These are phyloP conservation scores for Cryptomeria japonica DNA, from an alignment of 75 land plant genomes.

Conservation along the genomic window DNA sequence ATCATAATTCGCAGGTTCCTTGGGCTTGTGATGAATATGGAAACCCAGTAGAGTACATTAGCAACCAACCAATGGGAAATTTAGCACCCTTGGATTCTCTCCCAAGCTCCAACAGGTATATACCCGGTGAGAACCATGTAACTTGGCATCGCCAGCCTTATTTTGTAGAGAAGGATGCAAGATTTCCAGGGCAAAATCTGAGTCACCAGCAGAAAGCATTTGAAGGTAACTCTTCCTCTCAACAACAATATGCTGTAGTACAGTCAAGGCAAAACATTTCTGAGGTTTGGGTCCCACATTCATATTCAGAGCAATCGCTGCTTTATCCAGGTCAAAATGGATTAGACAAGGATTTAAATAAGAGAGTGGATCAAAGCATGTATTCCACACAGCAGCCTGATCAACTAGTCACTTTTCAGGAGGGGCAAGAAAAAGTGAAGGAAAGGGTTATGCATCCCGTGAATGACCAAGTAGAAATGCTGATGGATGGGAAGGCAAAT, in stretches of 20 bases:
- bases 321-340: background rate
- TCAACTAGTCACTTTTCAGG: background rate
- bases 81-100: background rate
- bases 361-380: background rate
- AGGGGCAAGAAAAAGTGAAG: background rate
- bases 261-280: background rate
- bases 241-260: background rate
- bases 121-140: background rate
- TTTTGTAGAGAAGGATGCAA: background rate
- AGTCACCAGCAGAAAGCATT: conserved; percentile 2
- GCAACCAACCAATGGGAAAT: background rate
- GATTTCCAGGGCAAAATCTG: background rate
- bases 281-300: background rate
- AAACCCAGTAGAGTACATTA: background rate
- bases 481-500: background rate
- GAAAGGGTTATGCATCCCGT: background rate
- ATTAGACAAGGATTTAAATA: background rate
- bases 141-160: background rate
- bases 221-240: background rate
- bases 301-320: background rate
- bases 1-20: background rate
- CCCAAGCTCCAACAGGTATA: background rate
- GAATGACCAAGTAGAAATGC: background rate
- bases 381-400: background rate
- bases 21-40: conserved; percentile 2